Evolutionary conservation across 192 early-diverging fungal species (phyloP), one percentile per base, ranked within the genome.

Genomic region (Coemansia sp.): DNA sequence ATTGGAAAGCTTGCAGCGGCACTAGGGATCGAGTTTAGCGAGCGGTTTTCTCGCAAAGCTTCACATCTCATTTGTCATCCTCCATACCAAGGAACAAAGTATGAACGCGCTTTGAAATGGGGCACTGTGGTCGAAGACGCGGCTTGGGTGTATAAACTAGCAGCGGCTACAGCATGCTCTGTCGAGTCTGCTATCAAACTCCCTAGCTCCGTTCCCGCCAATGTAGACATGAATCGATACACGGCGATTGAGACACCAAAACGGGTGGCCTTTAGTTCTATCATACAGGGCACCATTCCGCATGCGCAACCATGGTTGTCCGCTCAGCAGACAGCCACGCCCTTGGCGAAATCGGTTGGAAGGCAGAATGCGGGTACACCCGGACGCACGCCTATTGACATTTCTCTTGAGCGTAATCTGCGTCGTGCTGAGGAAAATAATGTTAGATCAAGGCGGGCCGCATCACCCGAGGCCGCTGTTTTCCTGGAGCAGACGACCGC

Each of bases 31-130:
- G 32, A 66, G 1, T 87, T 71, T 56, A 84, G 82, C 52, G 85
- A 88, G 65, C 70, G 52, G 34, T 82, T 89, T 57, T 83, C 84
- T 13, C 78, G 82, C 38, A 73, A 56, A 25, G 88, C 88, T 52
- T 89, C 90, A 7, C 90, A 93, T 61, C 62, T 93, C 59, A 79
- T 93, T 35, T 92, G 89, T 66, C 77, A 66, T 0, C 71, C 80
- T 17, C 85, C 86, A 20, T 78, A 74, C 45, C 75, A 70, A 42
- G 91, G 91, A 13, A 86, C 82, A 25, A 92, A 92, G 56, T 92
- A 87, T 62, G 87, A 91, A 59, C 89, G 87, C 52, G 91, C 91
- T 1, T 25, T 85, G 49, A 88, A 91, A 63, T 86, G 87, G 87
- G 87, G 85, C 54, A 84, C 90, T 20, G 81, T 87, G 34, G 82